Base-by-base conservation (phyloP, 2,329 filamentous ascomycete species). In the Xylariaceae sp. region DNA sequence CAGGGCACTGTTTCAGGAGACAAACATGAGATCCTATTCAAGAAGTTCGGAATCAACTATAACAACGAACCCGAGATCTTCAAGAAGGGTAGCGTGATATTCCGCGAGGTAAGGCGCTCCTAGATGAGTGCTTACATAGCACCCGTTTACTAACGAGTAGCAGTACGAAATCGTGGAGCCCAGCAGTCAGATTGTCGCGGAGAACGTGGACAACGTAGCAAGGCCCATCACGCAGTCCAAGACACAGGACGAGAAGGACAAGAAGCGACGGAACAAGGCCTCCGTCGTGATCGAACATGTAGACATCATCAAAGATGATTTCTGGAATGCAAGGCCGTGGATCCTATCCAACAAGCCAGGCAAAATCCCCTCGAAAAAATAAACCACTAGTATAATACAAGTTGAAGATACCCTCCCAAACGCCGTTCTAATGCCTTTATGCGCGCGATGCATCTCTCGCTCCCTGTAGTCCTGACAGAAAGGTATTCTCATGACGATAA, bases 21-120 rank as follows among this genome's bases (percentile, higher is more conserved):
- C 69, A 99, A 99, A 77, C 94, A 99, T 71, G 94, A 99, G 77
- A 95, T 99, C 17, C 77, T 99, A 11, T 99, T 94, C 73, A 89
- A 87, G 1, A 82, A 82, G 30, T 97, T 96, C 73, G 84, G 87
- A 2, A 92, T 97, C 72, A 99, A 99, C 75, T 99, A 99, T 76
- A 99, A 99, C 74, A 94, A 96, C 66, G 94, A 99, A 73, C 85
- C 86, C 0, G 91, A 95, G 64, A 92, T 97, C 13, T 96, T 85
- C 74, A 94, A 88, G 73, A 99, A 97, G 73, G 94, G 94, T 3
- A 97, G 90, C 65, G 88, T 97, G 1, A 75, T 97, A 4, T 94
- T 92, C 72, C 83, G 92, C 67, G 89, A 94, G 72, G 88, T 89
- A 75, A 69, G 83, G 55, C 44, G 17, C 34, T 50, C 23, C 34